These are phyloP conservation scores for Castanea mollissima DNA, from an alignment of 306 rosid genomes.

Conservation along the genomic window DNA sequence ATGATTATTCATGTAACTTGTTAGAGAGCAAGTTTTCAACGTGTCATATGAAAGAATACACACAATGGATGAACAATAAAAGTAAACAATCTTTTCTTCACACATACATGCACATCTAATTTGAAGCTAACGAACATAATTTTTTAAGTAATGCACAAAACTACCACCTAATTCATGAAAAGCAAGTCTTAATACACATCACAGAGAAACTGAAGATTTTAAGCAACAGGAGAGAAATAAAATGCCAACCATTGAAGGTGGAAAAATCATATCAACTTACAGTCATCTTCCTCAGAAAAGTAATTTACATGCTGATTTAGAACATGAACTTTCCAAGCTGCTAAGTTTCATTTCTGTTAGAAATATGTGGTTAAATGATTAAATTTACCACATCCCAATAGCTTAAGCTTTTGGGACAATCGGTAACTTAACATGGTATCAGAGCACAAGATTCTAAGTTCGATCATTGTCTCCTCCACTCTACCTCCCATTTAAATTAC, in stretches of 20 bases:
- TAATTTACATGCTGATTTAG: background rate
- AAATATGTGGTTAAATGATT: no score
- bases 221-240: background rate
- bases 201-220: background rate
- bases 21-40: conserved; percentile 19
- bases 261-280: background rate
- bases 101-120: background rate
- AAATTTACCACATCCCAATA: no score
- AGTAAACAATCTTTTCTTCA: background rate
- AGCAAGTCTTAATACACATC: background rate
- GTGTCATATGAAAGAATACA: conserved; percentile 12
- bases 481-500: no score
- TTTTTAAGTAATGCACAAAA: background rate
- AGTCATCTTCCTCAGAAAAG: conserved; percentile 2
- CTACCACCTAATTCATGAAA: background rate
- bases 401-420: no score
- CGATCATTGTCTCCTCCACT: no score
- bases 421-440: no score
- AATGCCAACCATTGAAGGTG: background rate
- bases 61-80: conserved; percentile 6
- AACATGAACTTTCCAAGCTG: background rate
- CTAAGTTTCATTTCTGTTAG: background rate
- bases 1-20: conserved; percentile 24
- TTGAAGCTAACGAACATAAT: background rate
- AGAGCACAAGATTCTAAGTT: no score